These are phyloP conservation scores for Leccinum obscurum DNA, from an alignment of 768 basidiomycete genomes.

Conservation along the genomic window DNA sequence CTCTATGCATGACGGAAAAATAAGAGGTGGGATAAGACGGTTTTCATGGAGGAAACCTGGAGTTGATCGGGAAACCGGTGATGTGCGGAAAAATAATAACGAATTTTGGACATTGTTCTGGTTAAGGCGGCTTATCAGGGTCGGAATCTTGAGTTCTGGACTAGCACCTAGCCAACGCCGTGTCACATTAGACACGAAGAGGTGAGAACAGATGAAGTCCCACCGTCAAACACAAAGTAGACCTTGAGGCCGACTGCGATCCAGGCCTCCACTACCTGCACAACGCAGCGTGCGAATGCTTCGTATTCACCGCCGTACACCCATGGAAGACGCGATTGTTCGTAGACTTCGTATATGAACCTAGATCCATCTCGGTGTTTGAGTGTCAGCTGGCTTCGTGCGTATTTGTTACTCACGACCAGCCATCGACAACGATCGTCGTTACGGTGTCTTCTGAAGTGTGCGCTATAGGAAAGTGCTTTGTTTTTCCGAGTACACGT, in stretches of 20 bases:
- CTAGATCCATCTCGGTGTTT: conserved; percentile 37
- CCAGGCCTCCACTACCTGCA: conserved; percentile 63
- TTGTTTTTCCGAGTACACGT: conserved; percentile 38
- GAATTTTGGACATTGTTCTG: conserved; percentile 60
- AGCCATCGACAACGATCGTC: conserved; percentile 75
- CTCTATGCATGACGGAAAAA: conserved; percentile 56
- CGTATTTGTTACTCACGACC: conserved; percentile 66
- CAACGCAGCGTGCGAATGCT: conserved; percentile 51
- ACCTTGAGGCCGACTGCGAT: conserved; percentile 61
- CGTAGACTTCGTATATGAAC: conserved; percentile 72
- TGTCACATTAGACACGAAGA: conserved; percentile 14
- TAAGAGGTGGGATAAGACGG: conserved; percentile 72
- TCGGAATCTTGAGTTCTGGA: conserved; percentile 72
- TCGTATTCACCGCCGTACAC: conserved; percentile 83
- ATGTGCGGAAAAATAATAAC: conserved; percentile 81
- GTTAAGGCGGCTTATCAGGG: conserved; percentile 56
- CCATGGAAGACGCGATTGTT: conserved; percentile 68
- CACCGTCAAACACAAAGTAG: conserved; percentile 85
- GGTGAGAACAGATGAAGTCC: conserved; percentile 20
- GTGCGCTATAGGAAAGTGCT: conserved; percentile 27
- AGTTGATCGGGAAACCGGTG: conserved; percentile 57
- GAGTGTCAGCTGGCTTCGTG: conserved; percentile 7
- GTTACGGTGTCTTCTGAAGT: conserved; percentile 25
- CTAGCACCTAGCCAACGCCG: conserved; percentile 51
- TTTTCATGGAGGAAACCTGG: conserved; percentile 71